Percentiles rank a stretch among this genome's conserved stretches.
These are phyloP conservation scores for Eucalyptus sp. DNA, from an alignment of 345 rosid species.

Conservation along the genomic window DNA sequence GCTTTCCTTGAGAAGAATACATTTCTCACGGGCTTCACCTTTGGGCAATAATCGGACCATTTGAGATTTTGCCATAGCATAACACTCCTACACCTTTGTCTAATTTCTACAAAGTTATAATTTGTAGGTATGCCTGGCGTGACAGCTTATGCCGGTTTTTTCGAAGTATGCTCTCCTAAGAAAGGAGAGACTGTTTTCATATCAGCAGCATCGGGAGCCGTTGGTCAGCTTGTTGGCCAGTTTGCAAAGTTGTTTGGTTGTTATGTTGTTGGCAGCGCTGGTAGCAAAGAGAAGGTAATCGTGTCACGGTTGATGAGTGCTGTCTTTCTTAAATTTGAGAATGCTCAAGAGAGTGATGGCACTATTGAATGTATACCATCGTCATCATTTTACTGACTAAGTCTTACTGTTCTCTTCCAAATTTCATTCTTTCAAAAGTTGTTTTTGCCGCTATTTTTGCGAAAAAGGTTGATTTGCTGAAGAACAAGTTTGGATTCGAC, in stretches of 20 bases:
- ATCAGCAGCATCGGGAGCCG: constrained; percentile 50
- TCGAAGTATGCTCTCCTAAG: constrained; percentile 36
- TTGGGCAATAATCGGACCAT: background rate
- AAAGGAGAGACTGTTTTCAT: constrained; percentile 34
- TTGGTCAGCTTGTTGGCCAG: constrained; percentile 56
- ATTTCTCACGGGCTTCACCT: background rate
- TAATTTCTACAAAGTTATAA: background rate
- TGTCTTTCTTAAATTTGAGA: background rate
- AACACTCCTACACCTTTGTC: background rate
- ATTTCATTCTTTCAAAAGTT: background rate
- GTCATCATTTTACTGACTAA: background rate
- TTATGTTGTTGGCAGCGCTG: constrained; percentile 47
- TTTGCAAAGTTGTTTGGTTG: constrained; percentile 40
- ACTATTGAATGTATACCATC: background rate
- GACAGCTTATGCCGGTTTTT: constrained; percentile 43
- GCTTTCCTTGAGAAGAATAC: background rate
- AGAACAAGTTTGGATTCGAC: constrained; percentile 53
- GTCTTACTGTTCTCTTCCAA: background rate
- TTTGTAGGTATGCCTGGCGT: constrained; percentile 36
- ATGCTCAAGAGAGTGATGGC: background rate
- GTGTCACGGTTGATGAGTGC: background rate
- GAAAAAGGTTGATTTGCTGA: constrained; percentile 45
- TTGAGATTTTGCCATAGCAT: background rate
- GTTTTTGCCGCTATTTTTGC: background rate
- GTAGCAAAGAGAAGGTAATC: constrained; percentile 28